These are phyloP conservation scores for Cordyceps pruinosa DNA, from an alignment of 2,329 filamentous ascomycete species.

Conservation along the genomic window DNA sequence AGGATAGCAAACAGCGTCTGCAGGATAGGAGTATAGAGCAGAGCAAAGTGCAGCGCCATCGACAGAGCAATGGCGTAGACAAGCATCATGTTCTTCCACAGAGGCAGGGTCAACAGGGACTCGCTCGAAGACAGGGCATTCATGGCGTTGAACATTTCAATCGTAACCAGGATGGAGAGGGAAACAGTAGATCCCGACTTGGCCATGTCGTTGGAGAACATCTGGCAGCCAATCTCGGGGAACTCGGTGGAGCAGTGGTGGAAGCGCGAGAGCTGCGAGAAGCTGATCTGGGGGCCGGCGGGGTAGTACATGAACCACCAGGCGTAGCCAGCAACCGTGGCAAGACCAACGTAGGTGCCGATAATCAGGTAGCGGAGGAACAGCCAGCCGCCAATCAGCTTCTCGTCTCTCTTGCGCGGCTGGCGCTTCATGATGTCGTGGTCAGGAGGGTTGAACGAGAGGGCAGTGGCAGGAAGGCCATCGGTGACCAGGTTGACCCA, in stretches of 20 bases:
- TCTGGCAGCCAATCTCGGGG: conserved; percentile 82
- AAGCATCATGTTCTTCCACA: conserved; percentile 99
- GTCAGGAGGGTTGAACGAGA: conserved; percentile 98
- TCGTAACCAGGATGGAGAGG: conserved; percentile 85
- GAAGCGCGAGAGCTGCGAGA: conserved; percentile 86
- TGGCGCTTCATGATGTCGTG: conserved; percentile 94
- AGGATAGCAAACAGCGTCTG: conserved; percentile 87
- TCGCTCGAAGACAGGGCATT: conserved; percentile 95
- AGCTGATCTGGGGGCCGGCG: conserved; percentile 82
- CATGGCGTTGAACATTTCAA: conserved; percentile 99
- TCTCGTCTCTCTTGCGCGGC: conserved; percentile 86
- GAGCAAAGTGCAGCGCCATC: conserved; percentile 90
- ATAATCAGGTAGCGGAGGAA: conserved; percentile 98
- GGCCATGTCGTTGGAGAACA: conserved; percentile 81
- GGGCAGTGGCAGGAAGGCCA: conserved; percentile 87
- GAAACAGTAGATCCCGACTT: conserved; percentile 91
- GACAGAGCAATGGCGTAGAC: conserved; percentile 89
- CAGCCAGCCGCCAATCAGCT: conserved; percentile 88
- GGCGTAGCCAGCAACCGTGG: conserved; percentile 94
- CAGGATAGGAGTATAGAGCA: conserved; percentile 85
- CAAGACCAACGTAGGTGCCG: conserved; percentile 87
- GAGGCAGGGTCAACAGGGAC: conserved; percentile 81
- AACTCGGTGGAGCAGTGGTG: conserved; percentile 84
- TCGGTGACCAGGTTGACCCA: conserved; percentile 99
- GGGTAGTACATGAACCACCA: conserved; percentile 99